Percentiles rank a stretch among this genome's conserved stretches.
These are phyloP conservation scores for Gardenia jasminoides DNA, from an alignment of 257 asterid genomes.

Conservation along the genomic window DNA sequence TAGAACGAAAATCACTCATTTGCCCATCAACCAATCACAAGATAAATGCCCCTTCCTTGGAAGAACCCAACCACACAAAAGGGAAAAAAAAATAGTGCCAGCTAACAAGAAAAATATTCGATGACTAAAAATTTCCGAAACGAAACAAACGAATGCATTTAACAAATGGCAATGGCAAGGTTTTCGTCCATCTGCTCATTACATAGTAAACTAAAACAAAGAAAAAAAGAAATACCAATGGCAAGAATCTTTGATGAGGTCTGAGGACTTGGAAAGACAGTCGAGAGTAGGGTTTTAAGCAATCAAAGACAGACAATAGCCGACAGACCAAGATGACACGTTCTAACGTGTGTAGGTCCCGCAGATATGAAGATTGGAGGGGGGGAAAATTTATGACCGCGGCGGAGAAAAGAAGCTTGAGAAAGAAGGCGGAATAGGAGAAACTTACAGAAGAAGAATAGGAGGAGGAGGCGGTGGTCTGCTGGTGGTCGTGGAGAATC, in stretches of 20 bases:
- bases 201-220: background rate
- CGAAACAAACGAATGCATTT: background rate
- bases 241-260: background rate
- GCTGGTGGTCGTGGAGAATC: conserved; percentile 24
- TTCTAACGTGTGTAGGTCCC: background rate
- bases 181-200: too few species aligned
- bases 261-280: background rate
- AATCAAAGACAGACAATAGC: background rate
- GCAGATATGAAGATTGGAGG: too few species aligned
- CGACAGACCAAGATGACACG: background rate
- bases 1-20: too few species aligned
- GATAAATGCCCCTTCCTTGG: background rate
- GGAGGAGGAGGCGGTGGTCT: background rate
- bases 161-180: background rate
- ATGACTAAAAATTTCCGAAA: background rate
- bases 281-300: conserved; percentile 16
- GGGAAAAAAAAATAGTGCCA: background rate
- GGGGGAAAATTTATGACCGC: background rate
- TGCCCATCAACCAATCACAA: background rate
- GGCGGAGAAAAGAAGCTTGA: background rate
- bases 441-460: conserved; percentile 23
- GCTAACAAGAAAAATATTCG: background rate
- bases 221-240: background rate
- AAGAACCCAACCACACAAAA: background rate
- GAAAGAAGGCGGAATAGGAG: background rate